phyloP scores from a whole-genome alignment of 805 yeast genomes.

The Schizosaccharomyces octosporus region DNA sequence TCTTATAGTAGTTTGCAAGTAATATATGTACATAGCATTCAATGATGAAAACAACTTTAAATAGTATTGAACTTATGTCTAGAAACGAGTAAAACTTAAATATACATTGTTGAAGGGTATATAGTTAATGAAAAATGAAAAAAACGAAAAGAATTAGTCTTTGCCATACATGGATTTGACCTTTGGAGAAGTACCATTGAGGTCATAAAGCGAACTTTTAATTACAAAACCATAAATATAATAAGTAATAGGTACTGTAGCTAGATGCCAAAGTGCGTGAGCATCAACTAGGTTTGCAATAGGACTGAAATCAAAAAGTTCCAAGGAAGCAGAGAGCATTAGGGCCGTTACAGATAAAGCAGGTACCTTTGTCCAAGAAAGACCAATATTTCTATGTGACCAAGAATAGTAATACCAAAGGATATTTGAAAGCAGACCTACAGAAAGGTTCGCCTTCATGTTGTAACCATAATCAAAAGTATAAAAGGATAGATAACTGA shows the following conservation, averaged over 20 bases:
- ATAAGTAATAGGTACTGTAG: conserved; percentile 49
- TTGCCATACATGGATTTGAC: not conserved
- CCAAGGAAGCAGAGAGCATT: conserved; percentile 61
- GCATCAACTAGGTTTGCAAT: conserved; percentile 52
- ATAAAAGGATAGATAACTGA: conserved; percentile 31
- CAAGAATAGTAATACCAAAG: conserved; percentile 22
- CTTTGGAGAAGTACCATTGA: not conserved
- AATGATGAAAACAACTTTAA: too few relatives aligned
- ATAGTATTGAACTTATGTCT: too few relatives aligned
- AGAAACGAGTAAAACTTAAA: not conserved
- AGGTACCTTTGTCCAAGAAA: conserved; percentile 27
- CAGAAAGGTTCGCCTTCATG: conserved; percentile 64
- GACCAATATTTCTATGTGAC: conserved; percentile 4
- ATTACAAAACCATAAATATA: not conserved
- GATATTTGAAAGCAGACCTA: conserved; percentile 55
- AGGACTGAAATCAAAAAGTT: conserved; percentile 72
- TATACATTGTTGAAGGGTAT: not conserved
- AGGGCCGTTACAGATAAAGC: conserved; percentile 27
- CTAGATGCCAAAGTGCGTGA: conserved; percentile 80
- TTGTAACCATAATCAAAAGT: conserved; percentile 86
- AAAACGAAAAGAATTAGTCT: not conserved
- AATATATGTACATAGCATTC: too few relatives aligned
- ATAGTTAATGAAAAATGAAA: not conserved
- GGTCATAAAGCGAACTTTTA: not conserved
- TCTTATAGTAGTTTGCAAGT: too few relatives aligned